Percentiles rank a stretch among this genome's conserved stretches.
Evolutionary conservation across 345 rosid species (phyloP).

Genomic region (Lumnitzera racemosa): DNA sequence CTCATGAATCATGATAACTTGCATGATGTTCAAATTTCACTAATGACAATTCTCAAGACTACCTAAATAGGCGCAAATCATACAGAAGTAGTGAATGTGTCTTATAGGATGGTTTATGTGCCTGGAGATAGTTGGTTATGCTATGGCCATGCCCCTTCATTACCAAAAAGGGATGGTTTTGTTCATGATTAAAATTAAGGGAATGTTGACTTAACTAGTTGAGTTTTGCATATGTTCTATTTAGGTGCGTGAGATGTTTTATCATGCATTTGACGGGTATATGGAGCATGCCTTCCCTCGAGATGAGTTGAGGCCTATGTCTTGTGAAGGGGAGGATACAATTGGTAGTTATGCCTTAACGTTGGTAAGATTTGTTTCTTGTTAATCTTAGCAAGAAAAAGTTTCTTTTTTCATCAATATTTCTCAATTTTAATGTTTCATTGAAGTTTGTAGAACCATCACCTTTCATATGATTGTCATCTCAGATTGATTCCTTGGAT

Average conservation of each 20-base stretch:
- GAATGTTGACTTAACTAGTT: neutral
- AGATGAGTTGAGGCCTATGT: constrained; percentile 82
- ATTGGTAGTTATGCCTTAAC: constrained; percentile 97
- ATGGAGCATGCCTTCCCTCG: constrained; percentile 94
- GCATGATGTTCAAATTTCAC: too few species aligned
- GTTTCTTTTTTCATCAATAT: neutral
- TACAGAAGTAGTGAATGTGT: too few species aligned
- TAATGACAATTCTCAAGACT: too few species aligned
- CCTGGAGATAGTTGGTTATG: too few species aligned
- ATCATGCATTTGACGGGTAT: constrained; percentile 95
- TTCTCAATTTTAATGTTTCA: neutral
- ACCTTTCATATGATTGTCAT: constrained; percentile 3
- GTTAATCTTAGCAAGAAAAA: neutral
- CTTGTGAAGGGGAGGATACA: constrained; percentile 88
- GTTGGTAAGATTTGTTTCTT: constrained; percentile 35
- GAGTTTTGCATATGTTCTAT: neutral
- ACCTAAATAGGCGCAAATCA: too few species aligned
- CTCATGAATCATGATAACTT: too few species aligned
- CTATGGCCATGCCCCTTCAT: too few species aligned
- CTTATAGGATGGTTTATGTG: too few species aligned
- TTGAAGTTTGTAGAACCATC: constrained; percentile 11
- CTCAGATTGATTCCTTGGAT: constrained; percentile 90
- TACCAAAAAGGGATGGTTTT: too few species aligned
- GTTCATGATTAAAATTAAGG: too few species aligned
- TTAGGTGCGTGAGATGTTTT: constrained; percentile 95